Base-by-base conservation (phyloP, 2,329 filamentous ascomycete genomes). In the Fusarium temperatum region DNA sequence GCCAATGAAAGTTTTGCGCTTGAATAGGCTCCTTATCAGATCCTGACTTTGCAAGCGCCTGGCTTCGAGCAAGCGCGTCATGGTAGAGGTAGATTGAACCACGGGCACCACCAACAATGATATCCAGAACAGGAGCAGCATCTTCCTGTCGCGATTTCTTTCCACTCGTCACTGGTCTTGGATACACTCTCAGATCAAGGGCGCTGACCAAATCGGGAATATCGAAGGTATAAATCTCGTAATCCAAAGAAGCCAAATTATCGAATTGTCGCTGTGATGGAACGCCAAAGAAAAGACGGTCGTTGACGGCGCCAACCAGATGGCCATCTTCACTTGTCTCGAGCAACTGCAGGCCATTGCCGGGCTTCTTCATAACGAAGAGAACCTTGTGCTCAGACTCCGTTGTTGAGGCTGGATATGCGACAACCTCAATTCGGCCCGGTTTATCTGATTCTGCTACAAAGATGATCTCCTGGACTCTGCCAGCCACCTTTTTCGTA, bases 41-140 rank as follows among this genome's bases (percentile, higher is more conserved):
- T 41, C 82, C 82, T 4, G 81, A 77, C 53, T 81, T 82, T 6
- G 82, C 81, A 38, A 85, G 81, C 51, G 80, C 81, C 58, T 86
- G 87, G 42, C 93, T 84, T 70, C 89, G 89, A 64, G 84, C 81
- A 15, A 96, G 79, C 22, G 95, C 84, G 81, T 97, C 93, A 70
- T 92, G 90, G 81, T 97, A 98, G n/a, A 95, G 83, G 78, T 94
- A 90, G 48, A 98, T 93, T 30, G 89, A 88, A 74, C 96, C 96
- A 57, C 91, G 89, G 10, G 89, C 88, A 72, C 94, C 91, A 59
- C 96, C 96, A 61, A 97, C 84, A 8, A 91, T 92, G 32, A 99
- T 82, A 78, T 97, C 92, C n/a, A 96, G 81, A 15, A 89, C 82
- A 44, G 72, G 77, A 64, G 81, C 58, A 32, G 81, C 58, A 32